Conservation (phyloP, 257 asterid genomes). For the Salvia miltiorrhiza region DNA sequence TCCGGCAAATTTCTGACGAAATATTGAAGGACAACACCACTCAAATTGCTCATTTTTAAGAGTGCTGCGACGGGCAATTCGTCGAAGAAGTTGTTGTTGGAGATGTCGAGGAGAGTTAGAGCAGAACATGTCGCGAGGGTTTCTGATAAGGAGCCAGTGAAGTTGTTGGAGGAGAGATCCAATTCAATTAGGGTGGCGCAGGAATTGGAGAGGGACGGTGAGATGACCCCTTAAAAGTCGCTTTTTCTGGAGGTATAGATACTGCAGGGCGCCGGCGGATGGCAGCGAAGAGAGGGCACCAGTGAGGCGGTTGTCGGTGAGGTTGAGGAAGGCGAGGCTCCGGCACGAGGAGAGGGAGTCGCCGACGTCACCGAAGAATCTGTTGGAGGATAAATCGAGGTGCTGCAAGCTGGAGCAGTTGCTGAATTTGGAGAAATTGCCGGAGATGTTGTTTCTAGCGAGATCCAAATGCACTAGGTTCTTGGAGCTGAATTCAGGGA, state of each 20-base stretch:
- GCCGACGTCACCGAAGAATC: conserved; percentile 54
- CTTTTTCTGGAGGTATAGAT: conserved; percentile 63
- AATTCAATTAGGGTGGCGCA: conserved; percentile 65
- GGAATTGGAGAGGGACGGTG: conserved; percentile 39
- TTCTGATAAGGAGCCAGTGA: conserved; percentile 64
- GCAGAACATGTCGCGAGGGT: conserved; percentile 56
- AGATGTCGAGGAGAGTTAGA: conserved; percentile 59
- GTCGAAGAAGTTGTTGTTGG: conserved; percentile 68
- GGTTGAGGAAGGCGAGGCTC: conserved; percentile 58
- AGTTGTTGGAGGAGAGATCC: conserved; percentile 61
- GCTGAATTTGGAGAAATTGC: too few relatives aligned
- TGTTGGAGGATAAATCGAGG: conserved; percentile 80
- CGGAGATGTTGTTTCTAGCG: conserved; percentile 63
- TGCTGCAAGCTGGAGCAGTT: too few relatives aligned
- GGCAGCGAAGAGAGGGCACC: too few relatives aligned
- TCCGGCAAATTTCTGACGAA: conserved; percentile 70
- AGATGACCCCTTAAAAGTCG: conserved; percentile 51
- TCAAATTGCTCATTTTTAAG: conserved; percentile 54
- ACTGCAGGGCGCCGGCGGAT: too few relatives aligned
- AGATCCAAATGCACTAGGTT: conserved; percentile 65
- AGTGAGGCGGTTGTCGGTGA: too few relatives aligned
- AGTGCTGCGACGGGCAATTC: conserved; percentile 69
- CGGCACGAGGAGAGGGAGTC: conserved; percentile 51
- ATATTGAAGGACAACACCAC: conserved; percentile 61
- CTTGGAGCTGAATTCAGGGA: conserved; percentile 42